Evolutionary conservation across 257 asterid species (phyloP).

Genomic region (Datura wrightii): DNA sequence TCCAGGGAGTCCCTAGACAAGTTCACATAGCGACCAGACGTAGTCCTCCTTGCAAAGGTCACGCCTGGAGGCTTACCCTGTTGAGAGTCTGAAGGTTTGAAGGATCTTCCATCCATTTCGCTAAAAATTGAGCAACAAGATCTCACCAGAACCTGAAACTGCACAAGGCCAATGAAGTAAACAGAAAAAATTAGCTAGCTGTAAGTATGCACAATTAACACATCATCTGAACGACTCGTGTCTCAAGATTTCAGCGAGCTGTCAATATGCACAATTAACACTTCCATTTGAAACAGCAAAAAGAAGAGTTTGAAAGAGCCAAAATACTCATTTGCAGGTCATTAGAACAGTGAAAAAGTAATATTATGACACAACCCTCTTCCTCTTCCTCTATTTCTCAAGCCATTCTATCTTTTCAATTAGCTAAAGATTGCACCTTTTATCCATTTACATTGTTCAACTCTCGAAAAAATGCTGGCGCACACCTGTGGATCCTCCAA

Average conservation of each 20-base stretch:
- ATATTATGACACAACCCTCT: background rate
- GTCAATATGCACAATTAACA: background rate
- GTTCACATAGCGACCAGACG: conserved; percentile 87
- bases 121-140: conserved; percentile 31
- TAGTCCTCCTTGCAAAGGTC: conserved; percentile 76
- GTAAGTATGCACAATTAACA: background rate
- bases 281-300: background rate
- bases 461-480: background rate
- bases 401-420: background rate
- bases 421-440: background rate
- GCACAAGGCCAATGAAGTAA: conserved; percentile 35
- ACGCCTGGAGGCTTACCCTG: conserved; percentile 55
- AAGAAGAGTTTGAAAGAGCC: background rate
- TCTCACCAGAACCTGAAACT: conserved; percentile 46
- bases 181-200: conserved; percentile 21
- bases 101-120: conserved; percentile 74
- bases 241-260: conserved; percentile 22
- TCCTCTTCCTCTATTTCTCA: conserved; percentile 12
- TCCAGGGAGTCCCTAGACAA: conserved; percentile 88
- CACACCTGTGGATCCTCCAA: background rate
- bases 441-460: background rate
- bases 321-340: background rate
- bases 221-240: background rate
- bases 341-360: background rate
- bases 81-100: conserved; percentile 52